Evolutionary conservation across 305 asterid genomes (phyloP).

Genomic region (Fraxinus paxiana): DNA sequence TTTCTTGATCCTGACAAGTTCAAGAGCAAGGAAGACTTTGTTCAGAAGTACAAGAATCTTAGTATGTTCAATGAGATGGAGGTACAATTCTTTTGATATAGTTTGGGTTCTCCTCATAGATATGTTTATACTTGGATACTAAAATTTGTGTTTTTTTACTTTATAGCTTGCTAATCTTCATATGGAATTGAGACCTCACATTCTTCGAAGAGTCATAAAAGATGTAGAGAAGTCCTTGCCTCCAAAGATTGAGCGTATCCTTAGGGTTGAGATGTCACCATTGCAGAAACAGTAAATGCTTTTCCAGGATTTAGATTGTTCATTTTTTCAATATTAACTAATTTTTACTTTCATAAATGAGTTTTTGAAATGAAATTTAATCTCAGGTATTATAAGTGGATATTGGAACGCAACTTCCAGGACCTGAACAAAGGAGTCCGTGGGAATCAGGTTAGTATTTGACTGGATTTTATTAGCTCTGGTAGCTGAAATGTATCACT

Average conservation of each 20-base stretch:
- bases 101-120: background rate
- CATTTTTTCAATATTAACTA: background rate
- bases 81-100: constrained; percentile 42
- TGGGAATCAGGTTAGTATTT: constrained; percentile 81
- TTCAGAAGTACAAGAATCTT: constrained; percentile 88
- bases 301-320: background rate
- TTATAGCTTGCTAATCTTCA: constrained; percentile 93
- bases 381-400: constrained; percentile 96
- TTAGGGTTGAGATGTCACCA: constrained; percentile 99
- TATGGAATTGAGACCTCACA: constrained; percentile 97
- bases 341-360: background rate
- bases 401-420: constrained; percentile 93
- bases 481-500: constrained; percentile 15
- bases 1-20: constrained; percentile 94
- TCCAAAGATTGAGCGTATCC: constrained; percentile 96
- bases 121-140: constrained; percentile 3
- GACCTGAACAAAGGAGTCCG: constrained; percentile 98
- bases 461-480: constrained; percentile 13
- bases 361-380: background rate
- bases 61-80: constrained; percentile 84
- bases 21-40: constrained; percentile 85
- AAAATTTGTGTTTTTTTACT: background rate
- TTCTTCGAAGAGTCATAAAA: constrained; percentile 94
- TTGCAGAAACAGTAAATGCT: constrained; percentile 90
- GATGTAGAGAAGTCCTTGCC: constrained; percentile 99